Evolutionary conservation across 345 rosid genomes (phyloP).

Genomic region (Cardiospermum halicacabum): DNA sequence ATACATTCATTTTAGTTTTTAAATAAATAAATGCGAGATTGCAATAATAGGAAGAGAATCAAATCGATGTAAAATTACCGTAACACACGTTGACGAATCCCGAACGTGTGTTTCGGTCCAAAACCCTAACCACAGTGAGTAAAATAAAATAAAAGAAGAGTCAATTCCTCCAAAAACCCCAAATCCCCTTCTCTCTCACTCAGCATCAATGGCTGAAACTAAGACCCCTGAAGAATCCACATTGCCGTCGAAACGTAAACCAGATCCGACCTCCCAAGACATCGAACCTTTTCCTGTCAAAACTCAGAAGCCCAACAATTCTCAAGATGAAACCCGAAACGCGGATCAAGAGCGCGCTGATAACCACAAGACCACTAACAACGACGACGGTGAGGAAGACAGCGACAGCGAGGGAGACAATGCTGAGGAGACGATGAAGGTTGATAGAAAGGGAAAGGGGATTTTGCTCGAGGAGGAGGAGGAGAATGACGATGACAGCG

Average conservation of each 20-base stretch:
- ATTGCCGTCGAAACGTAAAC: constrained; percentile 57
- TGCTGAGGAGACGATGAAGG: constrained; percentile 24
- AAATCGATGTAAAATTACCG: neutral
- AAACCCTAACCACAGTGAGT: constrained; percentile 17
- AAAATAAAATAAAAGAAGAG: too few relatives aligned
- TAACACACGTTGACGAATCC: neutral
- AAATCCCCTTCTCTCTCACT: constrained; percentile 4
- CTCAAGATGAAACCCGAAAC: constrained; percentile 12
- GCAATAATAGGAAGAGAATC: neutral
- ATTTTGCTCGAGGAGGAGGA: constrained; percentile 48
- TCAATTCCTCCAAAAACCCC: constrained; percentile 6
- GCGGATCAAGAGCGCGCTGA: constrained; percentile 6
- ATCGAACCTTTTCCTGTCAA: constrained; percentile 26
- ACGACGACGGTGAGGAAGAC: constrained; percentile 13
- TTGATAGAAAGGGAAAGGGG: constrained; percentile 57
- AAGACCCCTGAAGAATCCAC: constrained; percentile 35
- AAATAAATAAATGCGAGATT: neutral
- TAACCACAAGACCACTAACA: constrained; percentile 15
- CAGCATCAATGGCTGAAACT: constrained; percentile 48
- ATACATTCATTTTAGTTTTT: too few relatives aligned
- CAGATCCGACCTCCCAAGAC: constrained; percentile 33
- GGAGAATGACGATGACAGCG: constrained; percentile 43
- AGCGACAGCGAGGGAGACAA: constrained; percentile 18
- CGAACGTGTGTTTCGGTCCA: neutral
- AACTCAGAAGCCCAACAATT: constrained; percentile 33